phyloP scores from a whole-genome alignment of 805 yeast genomes.

The Metschnikowia rubicola region DNA sequence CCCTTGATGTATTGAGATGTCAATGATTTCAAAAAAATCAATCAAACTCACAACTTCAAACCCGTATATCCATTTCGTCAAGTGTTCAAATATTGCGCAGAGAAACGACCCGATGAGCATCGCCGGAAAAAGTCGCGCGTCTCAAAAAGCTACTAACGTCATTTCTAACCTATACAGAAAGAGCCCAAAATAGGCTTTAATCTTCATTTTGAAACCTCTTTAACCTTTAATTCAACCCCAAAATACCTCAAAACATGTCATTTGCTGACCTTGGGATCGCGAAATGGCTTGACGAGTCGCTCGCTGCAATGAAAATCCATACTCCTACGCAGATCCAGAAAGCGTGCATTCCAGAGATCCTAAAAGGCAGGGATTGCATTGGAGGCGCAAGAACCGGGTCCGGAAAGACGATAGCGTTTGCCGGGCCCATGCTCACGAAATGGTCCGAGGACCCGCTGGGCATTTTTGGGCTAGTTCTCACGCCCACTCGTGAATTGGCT shows the following conservation, averaged over 20 bases:
- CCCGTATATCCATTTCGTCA: too few relatives aligned
- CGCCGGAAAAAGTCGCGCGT: constrained; percentile 12
- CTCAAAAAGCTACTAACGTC: too few relatives aligned
- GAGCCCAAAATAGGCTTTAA: too few relatives aligned
- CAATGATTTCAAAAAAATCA: too few relatives aligned
- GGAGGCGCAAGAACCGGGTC: constrained; percentile 99
- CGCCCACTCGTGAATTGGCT: constrained; percentile 94
- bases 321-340: constrained; percentile 84
- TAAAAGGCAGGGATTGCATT: constrained; percentile 84
- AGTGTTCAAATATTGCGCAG: too few relatives aligned
- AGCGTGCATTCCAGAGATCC: constrained; percentile 83
- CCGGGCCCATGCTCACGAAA: constrained; percentile 90
- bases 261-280: constrained; percentile 73
- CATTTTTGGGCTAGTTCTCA: constrained; percentile 80
- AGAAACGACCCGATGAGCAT: constrained; percentile 12
- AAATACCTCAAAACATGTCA: constrained; percentile 21
- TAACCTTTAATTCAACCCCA: too few relatives aligned
- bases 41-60: too few relatives aligned
- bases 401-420: constrained; percentile 97
- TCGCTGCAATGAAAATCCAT: constrained; percentile 74
- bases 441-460: constrained; percentile 97
- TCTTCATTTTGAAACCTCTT: too few relatives aligned
- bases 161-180: too few relatives aligned
- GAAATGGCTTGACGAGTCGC: constrained; percentile 81
- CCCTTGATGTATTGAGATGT: too few relatives aligned